Percentiles rank a stretch among this genome's conserved stretches.
phyloP scores from a whole-genome alignment of 2,329 filamentous ascomycete species.

The Trichoderma arundinaceum region DNA sequence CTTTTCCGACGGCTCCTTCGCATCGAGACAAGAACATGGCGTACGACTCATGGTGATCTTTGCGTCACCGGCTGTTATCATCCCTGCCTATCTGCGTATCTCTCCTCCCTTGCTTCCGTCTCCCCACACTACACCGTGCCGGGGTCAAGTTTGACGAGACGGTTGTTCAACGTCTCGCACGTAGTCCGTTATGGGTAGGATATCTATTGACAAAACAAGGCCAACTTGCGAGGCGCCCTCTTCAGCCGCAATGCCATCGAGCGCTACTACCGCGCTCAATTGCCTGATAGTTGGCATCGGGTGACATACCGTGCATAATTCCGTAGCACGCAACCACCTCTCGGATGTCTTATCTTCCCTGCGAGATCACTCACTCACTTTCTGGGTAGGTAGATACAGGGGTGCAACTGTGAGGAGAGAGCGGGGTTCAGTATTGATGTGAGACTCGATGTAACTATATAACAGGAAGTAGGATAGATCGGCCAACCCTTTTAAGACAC shows the following conservation, averaged over 20 bases:
- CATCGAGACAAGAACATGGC: not conserved
- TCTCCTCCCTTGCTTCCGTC: not conserved
- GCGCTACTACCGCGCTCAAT: not conserved
- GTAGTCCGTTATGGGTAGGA: not conserved
- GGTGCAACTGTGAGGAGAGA: conserved; percentile 20
- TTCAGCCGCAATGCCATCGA: not conserved
- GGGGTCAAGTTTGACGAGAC: not conserved
- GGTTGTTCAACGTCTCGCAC: not conserved
- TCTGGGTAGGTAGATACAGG: not conserved
- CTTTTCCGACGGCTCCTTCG: conserved; percentile 1
- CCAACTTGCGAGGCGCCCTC: not conserved
- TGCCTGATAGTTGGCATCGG: not conserved
- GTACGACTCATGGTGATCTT: conserved; percentile 17
- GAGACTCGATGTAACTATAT: conserved; percentile 4
- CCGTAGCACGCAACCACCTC: not conserved
- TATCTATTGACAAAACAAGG: not conserved
- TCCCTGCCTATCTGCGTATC: not conserved
- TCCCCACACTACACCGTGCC: conserved; percentile 10
- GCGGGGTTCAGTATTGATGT: conserved; percentile 2
- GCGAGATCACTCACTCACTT: not conserved
- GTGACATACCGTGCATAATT: not conserved
- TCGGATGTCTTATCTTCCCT: conserved; percentile 24
- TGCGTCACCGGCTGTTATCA: conserved; percentile 18
- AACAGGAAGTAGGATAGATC: not conserved
- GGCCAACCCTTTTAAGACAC: not conserved